phyloP scores from a whole-genome alignment of 2,329 filamentous ascomycete genomes.

The Mariannaea sp. region DNA sequence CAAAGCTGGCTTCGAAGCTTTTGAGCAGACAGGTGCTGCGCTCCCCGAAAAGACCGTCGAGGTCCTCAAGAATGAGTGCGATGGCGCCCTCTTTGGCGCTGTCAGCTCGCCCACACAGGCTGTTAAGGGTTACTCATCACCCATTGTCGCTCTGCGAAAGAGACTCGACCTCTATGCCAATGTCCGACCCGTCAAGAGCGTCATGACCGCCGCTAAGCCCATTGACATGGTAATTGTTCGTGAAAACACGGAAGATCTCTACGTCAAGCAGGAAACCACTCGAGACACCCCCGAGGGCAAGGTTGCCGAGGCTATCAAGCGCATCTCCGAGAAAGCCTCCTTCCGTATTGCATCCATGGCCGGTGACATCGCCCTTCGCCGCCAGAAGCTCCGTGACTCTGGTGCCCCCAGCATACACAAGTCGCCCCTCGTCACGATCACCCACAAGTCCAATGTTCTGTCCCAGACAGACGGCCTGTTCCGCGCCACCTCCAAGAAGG shows the following conservation, averaged over 20 bases:
- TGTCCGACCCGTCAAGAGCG: conserved; percentile 91
- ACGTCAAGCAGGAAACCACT: conserved; percentile 95
- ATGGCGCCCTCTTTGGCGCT: conserved; percentile 94
- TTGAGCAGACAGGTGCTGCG: conserved; percentile 85
- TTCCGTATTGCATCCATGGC: conserved; percentile 90
- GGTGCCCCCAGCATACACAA: conserved; percentile 65
- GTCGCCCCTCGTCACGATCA: conserved; percentile 84
- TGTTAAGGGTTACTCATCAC: conserved; percentile 93
- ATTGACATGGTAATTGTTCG: conserved; percentile 98
- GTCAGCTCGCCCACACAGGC: conserved; percentile 89
- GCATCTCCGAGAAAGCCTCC: conserved; percentile 85
- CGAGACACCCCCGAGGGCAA: conserved; percentile 75
- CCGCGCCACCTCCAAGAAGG: conserved; percentile 75
- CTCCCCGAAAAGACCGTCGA: conserved; percentile 91
- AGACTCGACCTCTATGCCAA: conserved; percentile 95
- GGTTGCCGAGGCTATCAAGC: conserved; percentile 96
- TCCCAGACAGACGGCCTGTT: conserved; percentile 97
- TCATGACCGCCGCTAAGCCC: conserved; percentile 65
- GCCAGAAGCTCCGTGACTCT: conserved; percentile 76
- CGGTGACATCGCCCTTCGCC: conserved; percentile 87
- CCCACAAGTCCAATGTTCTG: conserved; percentile 97
- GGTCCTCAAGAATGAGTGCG: conserved; percentile 85
- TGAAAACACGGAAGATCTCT: conserved; percentile 98
- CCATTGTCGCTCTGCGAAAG: conserved; percentile 96
- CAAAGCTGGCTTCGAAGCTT: conserved; percentile 90